Evolutionary conservation across 257 asterid species (phyloP), one percentile per base, ranked within the genome.

Genomic region (Solanum peruvianum): DNA sequence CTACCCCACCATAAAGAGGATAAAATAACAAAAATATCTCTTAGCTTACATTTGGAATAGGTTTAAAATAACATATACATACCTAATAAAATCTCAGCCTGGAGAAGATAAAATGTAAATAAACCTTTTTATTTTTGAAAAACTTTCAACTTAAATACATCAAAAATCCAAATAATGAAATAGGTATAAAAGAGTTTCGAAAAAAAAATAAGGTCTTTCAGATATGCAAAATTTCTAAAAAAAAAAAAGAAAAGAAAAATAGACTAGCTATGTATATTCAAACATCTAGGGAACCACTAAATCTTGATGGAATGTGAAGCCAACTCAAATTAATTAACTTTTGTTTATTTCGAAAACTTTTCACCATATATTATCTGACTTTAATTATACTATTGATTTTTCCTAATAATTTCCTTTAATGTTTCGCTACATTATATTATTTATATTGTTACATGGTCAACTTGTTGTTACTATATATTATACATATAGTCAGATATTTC

Each of bases 261-360:
- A 58, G 66, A 58, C 66, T 20, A 58, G 25, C 27, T 75, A 41
- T 75, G 58, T 73, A 73, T 73, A 73, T 73, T 20, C 33, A 73
- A 73, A 73, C 56, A 71, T 71, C 78, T 35, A 10, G 78, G 47
- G 80, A 60, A 49, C 60, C 60, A 49, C 23, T 49, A 49, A 58
- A 39, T 81, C 84, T 69, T 86, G 88, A 21, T 66, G 25, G 82
- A 83, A 87, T 84, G 85, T 73, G 88, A 86, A 75, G 80, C 85
- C 86, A 89, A 66, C 89, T 89, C 86, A 64, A 29, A 16, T 64
- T 10, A 23, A 16, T 52, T 56, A 64, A 5, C 29, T 83, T 75
- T 15, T 35, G 44, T 44, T 73, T 75, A 2, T 62, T 25, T 44
- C 25, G 41, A 77, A 77, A 77, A 25, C 84, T 77, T 77, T 77